These are phyloP conservation scores for Gnomoniopsis smithogilvyi DNA, from an alignment of 2,329 filamentous ascomycete genomes.

Conservation along the genomic window DNA sequence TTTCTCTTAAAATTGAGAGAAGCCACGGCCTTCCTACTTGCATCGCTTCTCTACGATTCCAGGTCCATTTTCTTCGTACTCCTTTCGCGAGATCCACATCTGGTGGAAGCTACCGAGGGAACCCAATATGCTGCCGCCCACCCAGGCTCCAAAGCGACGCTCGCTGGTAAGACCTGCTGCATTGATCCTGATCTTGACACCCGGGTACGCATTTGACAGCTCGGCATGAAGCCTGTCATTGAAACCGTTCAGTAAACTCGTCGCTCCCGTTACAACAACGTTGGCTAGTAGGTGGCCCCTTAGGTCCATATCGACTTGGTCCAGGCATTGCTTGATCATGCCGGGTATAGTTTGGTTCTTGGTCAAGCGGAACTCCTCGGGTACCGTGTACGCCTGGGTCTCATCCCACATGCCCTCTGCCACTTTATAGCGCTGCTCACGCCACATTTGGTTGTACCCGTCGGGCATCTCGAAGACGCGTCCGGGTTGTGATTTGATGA, in stretches of 20 bases:
- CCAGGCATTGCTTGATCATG: slow-evolving; percentile 74
- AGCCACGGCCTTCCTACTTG: slow-evolving; percentile 53
- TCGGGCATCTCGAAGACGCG: slow-evolving; percentile 97
- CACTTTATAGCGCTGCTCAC: slow-evolving; percentile 79
- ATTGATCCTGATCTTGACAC: slow-evolving; percentile 82
- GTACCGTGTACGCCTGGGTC: slow-evolving; percentile 59
- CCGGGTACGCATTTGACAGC: slow-evolving; percentile 76
- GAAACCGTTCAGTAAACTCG: slow-evolving; percentile 84
- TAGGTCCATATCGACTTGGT: slow-evolving; percentile 83
- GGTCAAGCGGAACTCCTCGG: slow-evolving; percentile 45
- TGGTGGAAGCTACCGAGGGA: slow-evolving; percentile 98
- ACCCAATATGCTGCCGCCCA: slow-evolving; percentile 92
- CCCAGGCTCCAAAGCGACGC: slow-evolving; percentile 89
- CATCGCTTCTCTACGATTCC: slow-evolving; percentile 94
- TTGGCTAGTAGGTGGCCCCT: slow-evolving; percentile 80
- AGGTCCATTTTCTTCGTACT: slow-evolving; percentile 93
- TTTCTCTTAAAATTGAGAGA: neutral
- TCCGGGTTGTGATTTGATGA: slow-evolving; percentile 68
- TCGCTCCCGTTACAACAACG: slow-evolving; percentile 88
- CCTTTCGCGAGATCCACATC: slow-evolving; percentile 98
- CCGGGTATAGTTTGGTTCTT: slow-evolving; percentile 79
- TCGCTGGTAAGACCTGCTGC: slow-evolving; percentile 84
- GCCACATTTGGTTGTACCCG: slow-evolving; percentile 94
- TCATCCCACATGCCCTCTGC: slow-evolving; percentile 92
- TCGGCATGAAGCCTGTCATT: slow-evolving; percentile 87